Base-by-base conservation (phyloP, 1,284 basidiomycete genomes). In the Peniophora sp. region DNA sequence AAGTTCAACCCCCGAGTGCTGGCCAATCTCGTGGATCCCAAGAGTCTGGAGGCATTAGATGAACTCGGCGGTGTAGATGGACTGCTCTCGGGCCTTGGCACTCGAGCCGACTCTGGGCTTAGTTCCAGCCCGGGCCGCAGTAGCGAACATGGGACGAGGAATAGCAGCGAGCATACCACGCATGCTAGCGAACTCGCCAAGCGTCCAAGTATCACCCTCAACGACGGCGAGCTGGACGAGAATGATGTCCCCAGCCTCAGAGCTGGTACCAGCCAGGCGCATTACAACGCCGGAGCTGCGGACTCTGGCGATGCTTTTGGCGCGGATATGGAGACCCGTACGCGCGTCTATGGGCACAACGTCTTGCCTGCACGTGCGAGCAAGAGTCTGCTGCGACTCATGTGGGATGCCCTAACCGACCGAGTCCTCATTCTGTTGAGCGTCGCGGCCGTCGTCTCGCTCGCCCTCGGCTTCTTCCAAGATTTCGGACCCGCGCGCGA, bases 361-460 rank as follows among this genome's bases (percentile, higher is more conserved):
- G 64, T 86, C 24, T 74, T 98, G 1, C 96, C 96, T 1, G 70
- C 71, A 3, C 81, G 91, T 39, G 76, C 81, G 52, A 83, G 80
- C 57, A 98, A 97, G 71, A 81, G 79, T 24, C 73, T 99, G 17
- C 72, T 93, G 43, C 72, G 78, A 56, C 77, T 99, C 39, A 97
- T 97, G 92, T 97, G 89, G 89, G 69, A 89, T 34, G 95, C 96
- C 2, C 73, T 97, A 62, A 92, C 96, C 69, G 96, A 98, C 70
- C 97, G 95, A 73, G 91, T 97, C 58, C 70, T 97, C 68, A 83
- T 97, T 57, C 69, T 99, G 49, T 78, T 98, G 43, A 89, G 87
- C 27, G 79, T 98, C 60, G 93, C 94, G 36, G 96, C 97, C 3
- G 82, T 92, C 49, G 79, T 99, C 45, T 97, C 96, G 3, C 77